Base-by-base conservation (phyloP, 1,284 basidiomycete species). In the Ceratobasidium sp. region DNA sequence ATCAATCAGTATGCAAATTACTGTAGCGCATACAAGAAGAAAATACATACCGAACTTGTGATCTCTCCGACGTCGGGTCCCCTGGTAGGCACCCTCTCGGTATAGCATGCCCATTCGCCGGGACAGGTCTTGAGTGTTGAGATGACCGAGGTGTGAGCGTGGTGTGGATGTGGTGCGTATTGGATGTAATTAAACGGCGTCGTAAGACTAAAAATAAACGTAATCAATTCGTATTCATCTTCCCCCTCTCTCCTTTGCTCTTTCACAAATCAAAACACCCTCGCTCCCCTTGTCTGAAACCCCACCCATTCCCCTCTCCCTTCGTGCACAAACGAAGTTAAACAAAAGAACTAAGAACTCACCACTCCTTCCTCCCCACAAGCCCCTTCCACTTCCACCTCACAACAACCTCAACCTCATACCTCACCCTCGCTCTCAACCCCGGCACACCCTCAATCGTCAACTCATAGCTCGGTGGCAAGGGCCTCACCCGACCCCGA, bases 91-190 rank as follows among this genome's bases (percentile, higher is more conserved):
- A 77, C 73, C 24, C 66, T 60, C 36, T 75, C 72, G 9, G 71
- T 60, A 45, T 75, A 74, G n/a, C 60, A 59, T 22, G 60, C 53
- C 76, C 76, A 77, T 50, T 77, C 76, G 29, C 76, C 76, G 31
- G 76, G 76, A 47, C 71, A 57, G n/a, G 77, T 33, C 44, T 77
- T 77, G 54, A 77, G 64, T 27, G 76, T 67, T 27, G 76, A 48
- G 33, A 76, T 36, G 31, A 77, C 76, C 2, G 76, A 77, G 15
- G 73, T 31, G 19, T 48, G 76, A 72, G 41, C 53, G 54, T 57
- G 76, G 65, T 63, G 69, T 31, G 60, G 64, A 57, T 57, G 75
- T 14, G 75, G 63, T 6, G 76, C 64, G n/a, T 75, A 57, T 11
- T 75, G 76, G 14, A 72, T 48, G 50, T 77, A 77, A 2, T 48